Percentiles rank a stretch among this genome's conserved stretches.
phyloP scores from a whole-genome alignment of 78 protist genomes.

The Capsaspora owczarzaki region DNA sequence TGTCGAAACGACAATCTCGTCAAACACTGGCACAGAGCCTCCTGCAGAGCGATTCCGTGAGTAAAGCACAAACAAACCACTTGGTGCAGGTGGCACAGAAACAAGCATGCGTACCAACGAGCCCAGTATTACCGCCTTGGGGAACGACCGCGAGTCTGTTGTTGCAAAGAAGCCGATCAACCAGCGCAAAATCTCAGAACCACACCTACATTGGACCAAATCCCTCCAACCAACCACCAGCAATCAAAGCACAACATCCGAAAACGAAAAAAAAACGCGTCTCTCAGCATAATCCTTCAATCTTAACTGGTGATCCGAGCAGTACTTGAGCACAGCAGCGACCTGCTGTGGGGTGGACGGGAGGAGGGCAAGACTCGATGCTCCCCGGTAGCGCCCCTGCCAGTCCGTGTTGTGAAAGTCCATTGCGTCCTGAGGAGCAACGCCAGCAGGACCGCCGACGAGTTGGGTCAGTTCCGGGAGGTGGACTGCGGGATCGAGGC shows the following conservation, averaged over 20 bases:
- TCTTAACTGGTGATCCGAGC: conserved; percentile 36
- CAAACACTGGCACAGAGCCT: conserved; percentile 74
- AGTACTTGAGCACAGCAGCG: conserved; percentile 35
- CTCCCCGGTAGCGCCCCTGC: conserved; percentile 42
- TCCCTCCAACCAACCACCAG: background rate
- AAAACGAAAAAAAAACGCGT: background rate
- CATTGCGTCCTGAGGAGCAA: background rate
- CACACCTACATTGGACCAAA: background rate
- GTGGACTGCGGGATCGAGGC: too few relatives aligned
- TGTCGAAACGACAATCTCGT: conserved; percentile 71
- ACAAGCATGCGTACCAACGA: conserved; percentile 55
- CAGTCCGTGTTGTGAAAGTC: conserved; percentile 21
- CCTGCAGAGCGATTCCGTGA: conserved; percentile 5
- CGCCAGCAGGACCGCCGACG: too few relatives aligned
- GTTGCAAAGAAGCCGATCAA: background rate
- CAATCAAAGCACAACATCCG: background rate
- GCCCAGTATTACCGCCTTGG: conserved; percentile 96
- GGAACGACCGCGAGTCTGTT: conserved; percentile 76
- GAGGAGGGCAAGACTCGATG: conserved; percentile 21
- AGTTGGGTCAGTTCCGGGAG: too few relatives aligned
- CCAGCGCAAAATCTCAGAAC: background rate
- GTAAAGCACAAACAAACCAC: too few relatives aligned
- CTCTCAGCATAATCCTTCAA: background rate
- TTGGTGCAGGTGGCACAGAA: too few relatives aligned
- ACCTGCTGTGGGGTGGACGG: conserved; percentile 45